These are phyloP conservation scores for Lasiosphaeria ovina DNA, from an alignment of 495 filamentous ascomycete genomes.

Conservation along the genomic window DNA sequence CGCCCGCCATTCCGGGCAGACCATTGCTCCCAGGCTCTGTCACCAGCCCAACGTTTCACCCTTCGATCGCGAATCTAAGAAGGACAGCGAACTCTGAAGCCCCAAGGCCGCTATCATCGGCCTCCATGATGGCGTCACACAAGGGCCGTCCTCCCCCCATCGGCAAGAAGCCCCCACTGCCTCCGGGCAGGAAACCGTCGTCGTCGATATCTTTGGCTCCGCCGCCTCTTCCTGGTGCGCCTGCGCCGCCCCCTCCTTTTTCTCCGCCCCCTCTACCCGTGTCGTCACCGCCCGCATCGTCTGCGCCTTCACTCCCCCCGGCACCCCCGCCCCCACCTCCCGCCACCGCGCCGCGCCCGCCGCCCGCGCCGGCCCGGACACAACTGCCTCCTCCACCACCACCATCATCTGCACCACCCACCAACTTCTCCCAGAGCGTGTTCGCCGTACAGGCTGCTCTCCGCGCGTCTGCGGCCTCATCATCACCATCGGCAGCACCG, in stretches of 20 bases:
- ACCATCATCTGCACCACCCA: constrained; percentile 31
- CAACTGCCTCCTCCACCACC: constrained; percentile 53
- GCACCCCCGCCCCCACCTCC: constrained; percentile 51
- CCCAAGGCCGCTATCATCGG: constrained; percentile 53
- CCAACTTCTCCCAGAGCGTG: constrained; percentile 38
- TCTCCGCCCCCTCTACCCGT: constrained; percentile 49
- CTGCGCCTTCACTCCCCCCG: constrained; percentile 48
- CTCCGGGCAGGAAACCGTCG: constrained; percentile 68
- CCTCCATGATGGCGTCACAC: constrained; percentile 30
- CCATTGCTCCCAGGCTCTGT: constrained; percentile 30
- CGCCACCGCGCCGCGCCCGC: constrained; percentile 49
- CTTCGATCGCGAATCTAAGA: constrained; percentile 58
- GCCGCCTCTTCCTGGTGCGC: constrained; percentile 45
- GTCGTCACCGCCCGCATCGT: constrained; percentile 49
- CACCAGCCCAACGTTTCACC: constrained; percentile 50
- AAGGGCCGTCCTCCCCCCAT: constrained; percentile 56
- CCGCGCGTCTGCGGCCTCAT: constrained; percentile 44
- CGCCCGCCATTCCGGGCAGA: constrained; percentile 61
- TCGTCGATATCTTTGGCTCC: constrained; percentile 46
- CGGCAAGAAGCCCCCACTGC: constrained; percentile 68
- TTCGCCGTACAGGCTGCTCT: constrained; percentile 49
- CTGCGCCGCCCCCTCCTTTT: constrained; percentile 53
- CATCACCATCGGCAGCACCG: constrained; percentile 42
- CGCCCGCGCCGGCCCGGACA: constrained; percentile 51
- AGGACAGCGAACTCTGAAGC: constrained; percentile 54